A percentile compares a stretch with the other conserved stretches of the same genome.
Conservation (phyloP, 2,329 filamentous ascomycete species). For the Penicillium sp. region DNA sequence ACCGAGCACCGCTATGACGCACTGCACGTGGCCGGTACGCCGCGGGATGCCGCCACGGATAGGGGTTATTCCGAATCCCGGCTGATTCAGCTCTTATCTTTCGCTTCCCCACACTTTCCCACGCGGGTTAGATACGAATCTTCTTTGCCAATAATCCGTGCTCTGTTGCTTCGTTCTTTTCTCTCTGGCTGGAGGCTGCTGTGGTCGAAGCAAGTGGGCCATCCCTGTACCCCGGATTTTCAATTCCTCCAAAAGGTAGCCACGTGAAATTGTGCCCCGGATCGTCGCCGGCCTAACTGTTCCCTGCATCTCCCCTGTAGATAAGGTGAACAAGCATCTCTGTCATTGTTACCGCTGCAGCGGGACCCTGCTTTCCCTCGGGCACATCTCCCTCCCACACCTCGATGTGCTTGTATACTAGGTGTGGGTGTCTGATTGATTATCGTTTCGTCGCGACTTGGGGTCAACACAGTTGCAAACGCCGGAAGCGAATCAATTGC, state of each 20-base stretch:
- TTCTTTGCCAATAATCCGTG: slow-evolving; percentile 6
- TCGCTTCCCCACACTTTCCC: slow-evolving; percentile 32
- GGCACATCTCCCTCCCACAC: slow-evolving; percentile 34
- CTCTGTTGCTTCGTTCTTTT: slow-evolving; percentile 5
- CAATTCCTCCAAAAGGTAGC: background rate
- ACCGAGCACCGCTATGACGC: slow-evolving; percentile 19
- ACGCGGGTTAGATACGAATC: slow-evolving; percentile 14
- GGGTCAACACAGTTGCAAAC: slow-evolving; percentile 35
- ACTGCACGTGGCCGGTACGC: slow-evolving; percentile 25
- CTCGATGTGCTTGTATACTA: slow-evolving; percentile 42
- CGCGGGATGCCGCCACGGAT: slow-evolving; percentile 24
- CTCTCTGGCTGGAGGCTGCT: background rate
- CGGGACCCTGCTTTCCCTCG: slow-evolving; percentile 11
- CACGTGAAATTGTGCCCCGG: slow-evolving; percentile 10
- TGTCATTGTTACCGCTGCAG: slow-evolving; percentile 22
- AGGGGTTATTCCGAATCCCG: slow-evolving; percentile 16
- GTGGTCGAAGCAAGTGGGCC: slow-evolving; percentile 11
- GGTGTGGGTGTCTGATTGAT: slow-evolving; percentile 41
- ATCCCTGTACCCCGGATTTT: slow-evolving; percentile 9
- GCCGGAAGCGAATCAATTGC: slow-evolving; percentile 30
- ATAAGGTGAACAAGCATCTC: slow-evolving; percentile 5
- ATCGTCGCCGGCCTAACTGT: slow-evolving; percentile 17
- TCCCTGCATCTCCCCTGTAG: slow-evolving; percentile 15
- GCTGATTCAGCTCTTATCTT: slow-evolving; percentile 27
- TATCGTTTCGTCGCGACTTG: slow-evolving; percentile 43